Base-by-base conservation (phyloP, 805 yeast genomes). In the Yamadazyma olivae region DNA sequence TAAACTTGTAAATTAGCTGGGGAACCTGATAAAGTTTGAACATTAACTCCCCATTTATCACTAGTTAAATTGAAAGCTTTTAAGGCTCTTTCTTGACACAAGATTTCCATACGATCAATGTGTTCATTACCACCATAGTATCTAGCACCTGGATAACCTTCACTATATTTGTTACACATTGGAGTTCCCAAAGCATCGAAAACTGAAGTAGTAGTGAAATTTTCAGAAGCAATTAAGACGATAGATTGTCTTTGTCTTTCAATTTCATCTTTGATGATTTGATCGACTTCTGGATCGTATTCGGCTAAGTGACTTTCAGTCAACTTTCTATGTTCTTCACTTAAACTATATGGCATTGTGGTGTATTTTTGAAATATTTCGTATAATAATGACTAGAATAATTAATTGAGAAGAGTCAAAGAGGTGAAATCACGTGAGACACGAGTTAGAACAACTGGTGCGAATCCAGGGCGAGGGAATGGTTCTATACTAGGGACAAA, bases 61-160 rank as follows among this genome's bases (percentile, higher is more conserved):
- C 93, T 75, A 46, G 82, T 77, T 45, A 90, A 66, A 40, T 70
- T 66, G 64, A 88, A 91, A 8, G 95, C 89, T 52, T 83, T 77
- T 42, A 91, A 70, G 31, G 98, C 99, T 64, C 99, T 77, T 52
- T 80, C 74, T 67, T 89, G 96, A 69, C 98, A 91, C 40, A 91
- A 69, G 10, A 79, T 63, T 71, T 91, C 99, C 54, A 87, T 88
- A 70, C 79, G 75, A 69, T 91, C 99, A 54, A 91, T 91, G 67
- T 79, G 83, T 67, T 91, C 89, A 59, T 91, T 91, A 62, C 99
- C 99, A 64, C 99, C 99, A 61, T 91, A 91, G 72, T 91, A 91
- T 63, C 99, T 81, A 45, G 89, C 95, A 49, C 96, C 96, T 27
- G 99, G 99, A 67, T 91, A 91, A 46, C 98, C 98, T 67, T 91